These are phyloP conservation scores for Alisma plantagoaquatica DNA, from an alignment of 106 monocot genomes.

Conservation along the genomic window DNA sequence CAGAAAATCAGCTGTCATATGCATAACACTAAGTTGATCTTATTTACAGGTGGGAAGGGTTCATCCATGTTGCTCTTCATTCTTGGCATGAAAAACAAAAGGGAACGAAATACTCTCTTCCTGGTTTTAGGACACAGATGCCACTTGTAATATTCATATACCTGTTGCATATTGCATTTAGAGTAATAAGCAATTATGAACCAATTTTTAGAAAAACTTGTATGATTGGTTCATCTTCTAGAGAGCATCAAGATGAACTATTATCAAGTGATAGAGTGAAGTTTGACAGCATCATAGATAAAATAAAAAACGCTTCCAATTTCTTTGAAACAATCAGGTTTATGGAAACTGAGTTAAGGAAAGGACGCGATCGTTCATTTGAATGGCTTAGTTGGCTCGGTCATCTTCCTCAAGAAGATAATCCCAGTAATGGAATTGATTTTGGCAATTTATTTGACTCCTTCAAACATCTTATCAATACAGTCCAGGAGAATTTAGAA, in stretches of 20 bases:
- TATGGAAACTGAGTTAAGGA: constrained; percentile 18
- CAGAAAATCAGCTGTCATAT: background rate
- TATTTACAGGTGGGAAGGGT: constrained; percentile 82
- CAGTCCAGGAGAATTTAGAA: constrained; percentile 10
- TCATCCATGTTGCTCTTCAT: constrained; percentile 70
- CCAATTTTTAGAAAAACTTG: constrained; percentile 69
- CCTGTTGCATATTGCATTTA: constrained; percentile 58
- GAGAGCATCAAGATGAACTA: background rate
- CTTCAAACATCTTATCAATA: constrained; percentile 29
- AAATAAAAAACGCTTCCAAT: constrained; percentile 26
- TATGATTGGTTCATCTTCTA: constrained; percentile 47
- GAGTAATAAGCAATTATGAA: constrained; percentile 34
- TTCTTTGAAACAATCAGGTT: constrained; percentile 39
- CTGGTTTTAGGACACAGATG: constrained; percentile 6
- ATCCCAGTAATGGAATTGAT: constrained; percentile 13
- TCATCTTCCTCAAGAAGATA: constrained; percentile 34
- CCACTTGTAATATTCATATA: constrained; percentile 27
- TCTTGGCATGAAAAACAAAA: constrained; percentile 54
- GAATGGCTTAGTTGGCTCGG: constrained; percentile 75
- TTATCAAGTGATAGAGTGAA: constrained; percentile 25
- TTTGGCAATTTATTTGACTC: constrained; percentile 22
- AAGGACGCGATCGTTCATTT: constrained; percentile 33
- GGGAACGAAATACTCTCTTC: constrained; percentile 2
- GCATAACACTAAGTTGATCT: no score
- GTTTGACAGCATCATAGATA: constrained; percentile 37